phyloP scores from a whole-genome alignment of 495 filamentous ascomycete genomes.

The Penicillium mononematosum region DNA sequence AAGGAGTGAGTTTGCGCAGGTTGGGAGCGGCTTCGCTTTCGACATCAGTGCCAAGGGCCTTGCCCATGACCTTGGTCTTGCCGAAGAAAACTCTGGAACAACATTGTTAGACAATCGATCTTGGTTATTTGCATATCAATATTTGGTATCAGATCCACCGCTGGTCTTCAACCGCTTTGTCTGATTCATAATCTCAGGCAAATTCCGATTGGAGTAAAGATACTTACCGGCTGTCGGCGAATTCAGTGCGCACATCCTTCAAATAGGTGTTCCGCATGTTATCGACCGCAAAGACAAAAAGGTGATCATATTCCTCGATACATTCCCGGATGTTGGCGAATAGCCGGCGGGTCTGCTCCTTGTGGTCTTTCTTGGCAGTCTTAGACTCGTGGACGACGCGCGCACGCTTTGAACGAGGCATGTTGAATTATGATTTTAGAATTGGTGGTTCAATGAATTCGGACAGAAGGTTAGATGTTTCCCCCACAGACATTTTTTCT shows the following conservation, averaged over 20 bases:
- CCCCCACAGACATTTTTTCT: slow-evolving; percentile 33
- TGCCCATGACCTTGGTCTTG: slow-evolving; percentile 97
- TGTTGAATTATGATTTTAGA: slow-evolving; percentile 45
- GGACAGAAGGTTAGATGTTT: slow-evolving; percentile 10
- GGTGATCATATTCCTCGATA: slow-evolving; percentile 80
- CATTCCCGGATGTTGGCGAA: slow-evolving; percentile 85
- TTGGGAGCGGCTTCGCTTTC: slow-evolving; percentile 75
- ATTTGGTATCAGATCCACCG: slow-evolving; percentile 11
- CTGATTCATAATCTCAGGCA: slow-evolving; percentile 4
- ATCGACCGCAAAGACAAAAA: slow-evolving; percentile 89
- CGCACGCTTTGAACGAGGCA: slow-evolving; percentile 95
- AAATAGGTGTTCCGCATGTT: slow-evolving; percentile 99
- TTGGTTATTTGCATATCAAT: slow-evolving; percentile 8
- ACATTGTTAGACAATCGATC: not conserved
- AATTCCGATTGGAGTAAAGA: not conserved
- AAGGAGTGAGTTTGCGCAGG: slow-evolving; percentile 64
- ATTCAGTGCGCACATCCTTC: slow-evolving; percentile 83
- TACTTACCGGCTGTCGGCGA: slow-evolving; percentile 77
- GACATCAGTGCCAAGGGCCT: slow-evolving; percentile 73
- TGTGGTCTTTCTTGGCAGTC: slow-evolving; percentile 83
- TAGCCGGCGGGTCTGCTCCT: slow-evolving; percentile 83
- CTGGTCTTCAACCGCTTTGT: not conserved
- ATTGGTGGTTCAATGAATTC: slow-evolving; percentile 13
- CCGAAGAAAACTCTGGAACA: slow-evolving; percentile 85
- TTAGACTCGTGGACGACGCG: slow-evolving; percentile 85